These are phyloP conservation scores for Malassezia cuniculi DNA, from an alignment of 1,284 basidiomycete genomes.

Conservation along the genomic window DNA sequence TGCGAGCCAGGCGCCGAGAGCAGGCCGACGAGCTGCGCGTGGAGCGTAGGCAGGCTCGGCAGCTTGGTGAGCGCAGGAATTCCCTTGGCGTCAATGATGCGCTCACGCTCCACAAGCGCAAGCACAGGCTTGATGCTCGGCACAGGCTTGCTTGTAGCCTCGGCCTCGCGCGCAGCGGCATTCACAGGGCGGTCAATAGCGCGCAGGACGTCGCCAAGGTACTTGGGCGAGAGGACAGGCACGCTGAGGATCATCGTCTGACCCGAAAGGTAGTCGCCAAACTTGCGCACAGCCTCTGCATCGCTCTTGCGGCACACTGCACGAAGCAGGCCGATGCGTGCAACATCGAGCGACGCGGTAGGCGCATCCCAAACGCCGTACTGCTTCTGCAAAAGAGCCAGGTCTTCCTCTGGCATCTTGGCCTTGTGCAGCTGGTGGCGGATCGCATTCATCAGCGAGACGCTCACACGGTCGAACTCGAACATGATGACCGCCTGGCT, in stretches of 20 bases:
- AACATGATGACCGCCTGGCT: slow-evolving; percentile 11
- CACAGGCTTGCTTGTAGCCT: slow-evolving; percentile 5
- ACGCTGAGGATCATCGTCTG: slow-evolving; percentile 6
- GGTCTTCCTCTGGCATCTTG: slow-evolving; percentile 2
- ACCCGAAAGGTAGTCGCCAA: slow-evolving; percentile 5
- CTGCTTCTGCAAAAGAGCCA: slow-evolving; percentile 1
- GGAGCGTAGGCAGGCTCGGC: slow-evolving; percentile 15
- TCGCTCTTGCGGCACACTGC: slow-evolving; percentile 7
- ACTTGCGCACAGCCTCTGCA: slow-evolving; percentile 1
- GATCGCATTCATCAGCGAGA: slow-evolving; percentile 6
- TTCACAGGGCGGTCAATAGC: slow-evolving; percentile 8
- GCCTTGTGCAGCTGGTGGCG: slow-evolving; percentile 3
- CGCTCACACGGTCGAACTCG: slow-evolving; percentile 5
- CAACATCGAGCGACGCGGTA: not conserved
- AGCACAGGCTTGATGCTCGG: slow-evolving; percentile 6
- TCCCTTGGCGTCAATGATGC: slow-evolving; percentile 3
- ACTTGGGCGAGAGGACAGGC: slow-evolving; percentile 12
- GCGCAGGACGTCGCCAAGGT: slow-evolving; percentile 12
- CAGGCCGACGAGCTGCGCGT: slow-evolving; percentile 38
- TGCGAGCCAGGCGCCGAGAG: slow-evolving; percentile 29
- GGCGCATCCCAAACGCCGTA: slow-evolving; percentile 10
- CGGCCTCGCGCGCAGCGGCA: slow-evolving; percentile 1
- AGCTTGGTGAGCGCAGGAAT: slow-evolving; percentile 11
- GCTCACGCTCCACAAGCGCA: slow-evolving; percentile 5
- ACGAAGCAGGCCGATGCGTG: slow-evolving; percentile 12